Conservation (phyloP, 169 alveolate species). For the Perkinsus chesapeaki region DNA sequence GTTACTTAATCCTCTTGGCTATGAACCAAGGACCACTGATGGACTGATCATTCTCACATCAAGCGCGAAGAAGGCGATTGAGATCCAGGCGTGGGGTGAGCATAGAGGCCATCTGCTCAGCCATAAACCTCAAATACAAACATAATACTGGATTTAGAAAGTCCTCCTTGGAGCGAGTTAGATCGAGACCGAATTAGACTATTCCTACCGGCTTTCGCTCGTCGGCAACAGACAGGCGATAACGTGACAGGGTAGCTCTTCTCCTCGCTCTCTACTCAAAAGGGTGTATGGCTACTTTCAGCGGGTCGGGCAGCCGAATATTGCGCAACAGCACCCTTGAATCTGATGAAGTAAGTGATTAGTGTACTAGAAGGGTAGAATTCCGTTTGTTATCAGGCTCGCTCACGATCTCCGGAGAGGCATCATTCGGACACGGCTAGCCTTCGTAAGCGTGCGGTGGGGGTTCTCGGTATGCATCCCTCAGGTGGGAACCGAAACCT, state of each 20-base stretch:
- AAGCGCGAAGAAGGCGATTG: not conserved
- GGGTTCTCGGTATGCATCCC: not conserved
- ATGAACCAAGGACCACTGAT: not conserved
- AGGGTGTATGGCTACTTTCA: not conserved
- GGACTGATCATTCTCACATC: not conserved
- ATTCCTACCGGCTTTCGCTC: not conserved
- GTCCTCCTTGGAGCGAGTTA: not conserved
- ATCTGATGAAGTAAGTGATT: not conserved
- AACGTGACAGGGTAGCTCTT: not conserved
- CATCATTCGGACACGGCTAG: not conserved
- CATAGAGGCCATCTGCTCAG: not conserved
- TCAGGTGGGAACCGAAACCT: not conserved
- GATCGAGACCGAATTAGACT: not conserved
- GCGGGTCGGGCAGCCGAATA: not conserved
- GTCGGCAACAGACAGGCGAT: not conserved
- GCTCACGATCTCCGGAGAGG: not conserved
- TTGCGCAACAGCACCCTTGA: not conserved
- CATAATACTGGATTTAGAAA: not conserved
- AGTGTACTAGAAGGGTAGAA: not conserved
- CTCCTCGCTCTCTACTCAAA: not conserved
- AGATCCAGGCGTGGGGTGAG: not conserved
- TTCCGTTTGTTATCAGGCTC: not conserved
- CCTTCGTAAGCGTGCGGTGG: not conserved
- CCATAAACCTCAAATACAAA: not conserved
- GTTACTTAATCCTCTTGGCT: not conserved